These are phyloP conservation scores for Fusarium floridanum DNA, from an alignment of 2,329 filamentous ascomycete species.

Conservation along the genomic window DNA sequence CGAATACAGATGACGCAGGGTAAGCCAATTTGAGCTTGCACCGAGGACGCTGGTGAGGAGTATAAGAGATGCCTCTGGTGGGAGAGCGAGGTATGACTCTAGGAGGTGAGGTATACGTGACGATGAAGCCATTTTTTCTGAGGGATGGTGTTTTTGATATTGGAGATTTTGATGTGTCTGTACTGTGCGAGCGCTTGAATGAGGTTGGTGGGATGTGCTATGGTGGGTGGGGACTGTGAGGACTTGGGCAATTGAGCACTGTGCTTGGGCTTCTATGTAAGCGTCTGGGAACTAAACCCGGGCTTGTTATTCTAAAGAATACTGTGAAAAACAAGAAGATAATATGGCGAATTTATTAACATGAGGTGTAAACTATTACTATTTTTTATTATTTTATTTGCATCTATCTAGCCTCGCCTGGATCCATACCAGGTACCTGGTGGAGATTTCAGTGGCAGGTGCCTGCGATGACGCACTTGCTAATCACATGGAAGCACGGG, in stretches of 20 bases:
- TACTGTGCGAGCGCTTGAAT: constrained; percentile 34
- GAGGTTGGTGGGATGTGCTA: constrained; percentile 14
- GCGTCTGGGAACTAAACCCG: neutral
- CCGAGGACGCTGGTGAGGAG: constrained; percentile 78
- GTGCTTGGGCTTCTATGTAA: neutral
- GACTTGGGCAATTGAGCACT: neutral
- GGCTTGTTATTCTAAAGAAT: neutral
- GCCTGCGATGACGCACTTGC: neutral
- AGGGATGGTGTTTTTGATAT: constrained; percentile 13
- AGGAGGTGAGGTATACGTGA: constrained; percentile 73
- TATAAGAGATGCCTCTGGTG: constrained; percentile 69
- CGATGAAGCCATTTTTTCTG: constrained; percentile 46
- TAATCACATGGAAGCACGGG: neutral
- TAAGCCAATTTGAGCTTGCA: constrained; percentile 75
- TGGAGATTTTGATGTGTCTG: constrained; percentile 30
- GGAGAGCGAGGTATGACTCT: constrained; percentile 72
- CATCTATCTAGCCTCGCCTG: no score
- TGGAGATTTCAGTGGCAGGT: neutral
- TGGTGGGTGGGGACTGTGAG: constrained; percentile 37
- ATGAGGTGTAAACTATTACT: neutral
- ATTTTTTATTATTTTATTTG: neutral
- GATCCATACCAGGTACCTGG: no score
- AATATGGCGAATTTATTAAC: neutral
- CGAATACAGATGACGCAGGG: constrained; percentile 68
- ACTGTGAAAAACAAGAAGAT: no score